Evolutionary conservation across 208 protist species (phyloP).

Genomic region (Angomonas deanei): DNA sequence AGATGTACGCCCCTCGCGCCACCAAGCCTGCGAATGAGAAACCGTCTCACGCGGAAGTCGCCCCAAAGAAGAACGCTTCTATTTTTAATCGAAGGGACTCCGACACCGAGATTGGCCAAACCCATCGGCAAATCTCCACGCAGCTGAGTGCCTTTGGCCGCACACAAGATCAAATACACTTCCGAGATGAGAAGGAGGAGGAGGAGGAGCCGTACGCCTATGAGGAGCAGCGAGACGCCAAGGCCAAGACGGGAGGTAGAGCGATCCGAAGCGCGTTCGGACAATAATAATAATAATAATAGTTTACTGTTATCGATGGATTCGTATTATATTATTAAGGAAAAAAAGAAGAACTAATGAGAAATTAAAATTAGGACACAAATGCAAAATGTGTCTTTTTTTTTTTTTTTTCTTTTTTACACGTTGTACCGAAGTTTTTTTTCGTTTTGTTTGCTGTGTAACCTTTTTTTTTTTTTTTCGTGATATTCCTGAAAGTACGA

Average conservation of each 20-base stretch:
- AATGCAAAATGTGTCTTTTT: constrained; percentile 11
- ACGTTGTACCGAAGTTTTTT: constrained; percentile 5
- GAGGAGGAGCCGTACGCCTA: constrained; percentile 45
- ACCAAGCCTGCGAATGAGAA: no score
- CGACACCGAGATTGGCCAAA: not conserved
- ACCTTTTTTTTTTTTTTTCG: constrained; percentile 11
- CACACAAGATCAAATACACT: constrained; percentile 34
- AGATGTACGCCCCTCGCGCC: constrained; percentile 55
- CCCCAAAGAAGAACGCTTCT: not conserved
- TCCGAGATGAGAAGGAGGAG: constrained; percentile 37
- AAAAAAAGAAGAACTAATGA: constrained; percentile 1
- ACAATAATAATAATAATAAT: constrained; percentile 13
- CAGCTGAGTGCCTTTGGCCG: constrained; percentile 58
- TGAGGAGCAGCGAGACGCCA: constrained; percentile 30
- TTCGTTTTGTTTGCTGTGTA: constrained; percentile 9
- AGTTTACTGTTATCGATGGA: no score
- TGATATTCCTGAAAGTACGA: constrained; percentile 7
- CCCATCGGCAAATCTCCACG: constrained; percentile 13
- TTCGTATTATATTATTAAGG: no score
- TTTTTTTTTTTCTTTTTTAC: constrained; percentile 22
- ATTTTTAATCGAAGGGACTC: constrained; percentile 6
- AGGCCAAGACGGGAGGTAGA: constrained; percentile 18
- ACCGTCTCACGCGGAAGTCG: constrained; percentile 10
- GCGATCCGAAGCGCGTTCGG: constrained; percentile 20
- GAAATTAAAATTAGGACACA: not conserved